These are phyloP conservation scores for Calonectria leucothoes DNA, from an alignment of 2,329 filamentous ascomycete genomes.

Conservation along the genomic window DNA sequence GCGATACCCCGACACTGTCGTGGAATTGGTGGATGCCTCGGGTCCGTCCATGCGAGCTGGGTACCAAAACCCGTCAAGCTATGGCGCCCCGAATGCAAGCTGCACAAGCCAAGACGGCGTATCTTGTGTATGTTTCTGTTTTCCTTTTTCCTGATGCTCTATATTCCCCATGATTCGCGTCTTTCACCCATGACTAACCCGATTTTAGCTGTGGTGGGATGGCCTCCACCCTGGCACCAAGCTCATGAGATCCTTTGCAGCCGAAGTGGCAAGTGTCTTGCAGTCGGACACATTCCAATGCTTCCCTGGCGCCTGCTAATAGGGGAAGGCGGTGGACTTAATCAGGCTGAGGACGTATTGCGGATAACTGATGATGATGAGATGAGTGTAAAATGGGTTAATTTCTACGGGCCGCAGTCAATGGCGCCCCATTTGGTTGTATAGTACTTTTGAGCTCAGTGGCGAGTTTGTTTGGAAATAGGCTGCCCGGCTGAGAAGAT, in stretches of 20 bases:
- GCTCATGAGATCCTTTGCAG: neutral
- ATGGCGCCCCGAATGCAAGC: conserved; percentile 55
- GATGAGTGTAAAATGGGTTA: neutral
- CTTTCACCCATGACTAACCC: conserved; percentile 47
- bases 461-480: too few species aligned
- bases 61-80: conserved; percentile 53
- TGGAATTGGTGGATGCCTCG: conserved; percentile 53
- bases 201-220: neutral
- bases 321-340: neutral
- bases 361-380: neutral
- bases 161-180: conserved; percentile 52
- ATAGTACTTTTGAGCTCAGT: too few species aligned
- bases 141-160: too few species aligned
- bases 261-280: neutral
- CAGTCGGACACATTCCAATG: neutral
- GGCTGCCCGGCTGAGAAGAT: too few species aligned
- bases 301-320: neutral
- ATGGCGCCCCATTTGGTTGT: neutral
- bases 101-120: conserved; percentile 55
- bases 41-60: conserved; percentile 54
- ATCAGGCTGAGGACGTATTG: neutral
- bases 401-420: neutral
- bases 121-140: conserved; percentile 47
- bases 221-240: neutral
- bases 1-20: conserved; percentile 19